These are phyloP conservation scores for Saccharomycopsis amapae DNA, from an alignment of 805 yeast species.

Conservation along the genomic window DNA sequence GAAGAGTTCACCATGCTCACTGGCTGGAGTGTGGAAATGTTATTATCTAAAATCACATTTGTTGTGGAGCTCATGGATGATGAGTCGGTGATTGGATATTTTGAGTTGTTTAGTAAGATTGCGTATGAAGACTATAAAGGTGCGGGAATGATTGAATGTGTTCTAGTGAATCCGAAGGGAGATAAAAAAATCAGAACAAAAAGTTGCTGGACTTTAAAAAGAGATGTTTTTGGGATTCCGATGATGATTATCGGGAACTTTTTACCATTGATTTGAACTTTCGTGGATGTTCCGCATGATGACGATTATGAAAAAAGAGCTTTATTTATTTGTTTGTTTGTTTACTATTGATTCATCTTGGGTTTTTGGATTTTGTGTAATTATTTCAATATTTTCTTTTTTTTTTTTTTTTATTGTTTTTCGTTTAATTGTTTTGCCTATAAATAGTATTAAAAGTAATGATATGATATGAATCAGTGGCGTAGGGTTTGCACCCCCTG, in stretches of 20 bases:
- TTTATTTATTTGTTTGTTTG: background rate
- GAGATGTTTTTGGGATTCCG: conserved; percentile 95
- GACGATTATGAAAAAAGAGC: too few relatives aligned
- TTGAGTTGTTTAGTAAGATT: conserved; percentile 72
- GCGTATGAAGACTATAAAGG: conserved; percentile 91
- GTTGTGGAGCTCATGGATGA: conserved; percentile 83
- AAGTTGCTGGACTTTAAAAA: conserved; percentile 85
- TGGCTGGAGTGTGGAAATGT: conserved; percentile 76
- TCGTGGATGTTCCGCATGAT: background rate
- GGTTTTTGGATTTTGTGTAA: background rate
- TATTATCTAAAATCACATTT: conserved; percentile 61
- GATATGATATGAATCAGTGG: too few relatives aligned
- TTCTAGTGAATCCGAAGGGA: conserved; percentile 53
- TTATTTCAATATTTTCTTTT: background rate
- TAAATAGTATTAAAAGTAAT: too few relatives aligned
- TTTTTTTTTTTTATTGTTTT: background rate
- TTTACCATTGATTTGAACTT: conserved; percentile 42
- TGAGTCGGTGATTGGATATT: conserved; percentile 77
- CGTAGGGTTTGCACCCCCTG: too few relatives aligned
- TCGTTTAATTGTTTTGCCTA: background rate
- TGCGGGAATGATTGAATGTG: conserved; percentile 80
- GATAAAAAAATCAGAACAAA: conserved; percentile 57
- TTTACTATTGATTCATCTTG: too few relatives aligned
- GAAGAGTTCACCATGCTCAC: conserved; percentile 86
- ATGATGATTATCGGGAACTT: conserved; percentile 95